Evolutionary conservation across 495 filamentous ascomycete species (phyloP).

Genomic region (Penicillium simplicissimum): DNA sequence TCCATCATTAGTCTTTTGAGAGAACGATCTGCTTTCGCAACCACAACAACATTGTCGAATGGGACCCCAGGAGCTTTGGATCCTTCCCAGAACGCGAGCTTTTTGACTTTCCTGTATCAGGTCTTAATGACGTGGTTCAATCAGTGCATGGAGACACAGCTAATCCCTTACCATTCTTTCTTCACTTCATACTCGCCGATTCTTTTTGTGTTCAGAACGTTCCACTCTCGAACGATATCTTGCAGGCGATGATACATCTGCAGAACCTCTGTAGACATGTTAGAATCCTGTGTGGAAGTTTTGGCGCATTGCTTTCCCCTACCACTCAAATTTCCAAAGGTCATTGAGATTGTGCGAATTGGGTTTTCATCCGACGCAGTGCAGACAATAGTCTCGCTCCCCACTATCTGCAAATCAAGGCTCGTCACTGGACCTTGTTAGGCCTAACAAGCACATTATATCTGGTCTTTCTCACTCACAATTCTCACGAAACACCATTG

Average conservation of each 20-base stretch:
- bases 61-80: not conserved
- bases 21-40: not conserved
- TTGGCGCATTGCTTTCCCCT: too few relatives aligned
- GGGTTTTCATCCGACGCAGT: not conserved
- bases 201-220: not conserved
- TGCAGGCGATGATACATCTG: constrained; percentile 1
- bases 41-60: not conserved
- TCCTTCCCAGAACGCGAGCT: constrained; percentile 1
- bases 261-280: not conserved
- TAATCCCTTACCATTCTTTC: constrained; percentile 1
- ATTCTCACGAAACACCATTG: not conserved
- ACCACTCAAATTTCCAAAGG: not conserved
- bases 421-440: not conserved
- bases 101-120: not conserved
- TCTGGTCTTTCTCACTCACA: not conserved
- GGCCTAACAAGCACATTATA: not conserved
- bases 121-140: not conserved
- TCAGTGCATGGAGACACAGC: not conserved
- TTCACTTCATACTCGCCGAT: not conserved
- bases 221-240: constrained; percentile 4
- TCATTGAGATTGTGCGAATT: constrained; percentile 1
- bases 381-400: not conserved
- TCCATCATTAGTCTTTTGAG: constrained; percentile 5
- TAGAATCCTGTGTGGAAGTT: too few relatives aligned
- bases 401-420: constrained; percentile 3